Evolutionary conservation across 2,329 filamentous ascomycete species (phyloP), one percentile per base, ranked within the genome.

Genomic region (Sphaerostilbella broomeana): DNA sequence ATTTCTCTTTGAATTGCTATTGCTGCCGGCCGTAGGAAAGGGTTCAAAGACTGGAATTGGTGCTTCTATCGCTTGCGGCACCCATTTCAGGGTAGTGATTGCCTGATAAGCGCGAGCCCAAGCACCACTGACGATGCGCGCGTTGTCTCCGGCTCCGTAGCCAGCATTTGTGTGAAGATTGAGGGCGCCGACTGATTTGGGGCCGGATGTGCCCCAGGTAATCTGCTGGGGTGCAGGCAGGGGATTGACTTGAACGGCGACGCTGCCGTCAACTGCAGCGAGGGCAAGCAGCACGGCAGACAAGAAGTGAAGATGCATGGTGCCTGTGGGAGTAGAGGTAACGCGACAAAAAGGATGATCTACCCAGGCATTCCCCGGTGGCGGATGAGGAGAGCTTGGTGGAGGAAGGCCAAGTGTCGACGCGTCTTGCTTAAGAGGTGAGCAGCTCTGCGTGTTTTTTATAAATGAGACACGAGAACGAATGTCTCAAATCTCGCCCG

Each of bases 31-130:
- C 13, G 64, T 69, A 5, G 72, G 74, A 52, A 77, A 77, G 1
- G 69, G 61, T 8, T 67, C 61, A 43, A 70, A 77, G 9, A 54
- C 58, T 3, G 67, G 58, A 31, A 73, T 66, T 0, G 73, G 72
- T 17, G 66, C 65, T 54, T 78, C 72, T 1, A 61, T 60, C 8
- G 70, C 73, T 24, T 65, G 63, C 2, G 74, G 73, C 9, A 67
- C 63, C 74, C 74, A 79, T 57, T 69, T 63, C 20, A 78, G 56
- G 2, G 60, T 61, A 27, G 50, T 57, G 40, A 77, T 73, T 30
- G 69, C 55, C 7, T 60, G 51, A 56, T 60, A 69, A 13, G 70
- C 63, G 39, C 74, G 71, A 37, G 64, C 55, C 66, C 73, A 77
- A 12, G 65, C 74, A 32, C 65, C 58, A 9, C 46, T 46, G 26